Evolutionary conservation across 2,329 filamentous ascomycete genomes (phyloP).

Genomic region (Aspergillus fischeri): DNA sequence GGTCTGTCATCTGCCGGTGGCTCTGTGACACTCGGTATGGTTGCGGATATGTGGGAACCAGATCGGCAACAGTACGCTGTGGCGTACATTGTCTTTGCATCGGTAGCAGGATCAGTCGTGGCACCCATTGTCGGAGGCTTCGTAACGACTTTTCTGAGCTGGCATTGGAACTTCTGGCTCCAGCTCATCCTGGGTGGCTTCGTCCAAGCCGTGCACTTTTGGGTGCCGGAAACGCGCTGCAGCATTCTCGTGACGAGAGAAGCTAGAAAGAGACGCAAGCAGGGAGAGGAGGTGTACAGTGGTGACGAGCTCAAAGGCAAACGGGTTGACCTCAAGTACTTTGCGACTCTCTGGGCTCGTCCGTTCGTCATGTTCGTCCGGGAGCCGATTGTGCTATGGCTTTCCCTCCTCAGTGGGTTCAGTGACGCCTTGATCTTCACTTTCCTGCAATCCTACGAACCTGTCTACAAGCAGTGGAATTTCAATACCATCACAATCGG

Average conservation of each 20-base stretch:
- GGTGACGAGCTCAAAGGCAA: slow-evolving; percentile 50
- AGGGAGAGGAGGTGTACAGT: slow-evolving; percentile 60
- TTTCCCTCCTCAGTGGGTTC: slow-evolving; percentile 69
- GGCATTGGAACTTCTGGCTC: slow-evolving; percentile 63
- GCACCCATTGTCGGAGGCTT: slow-evolving; percentile 54
- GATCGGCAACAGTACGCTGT: slow-evolving; percentile 71
- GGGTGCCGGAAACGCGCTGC: slow-evolving; percentile 60
- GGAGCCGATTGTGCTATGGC: slow-evolving; percentile 67
- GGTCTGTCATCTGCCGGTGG: slow-evolving; percentile 68
- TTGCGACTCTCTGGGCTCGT: slow-evolving; percentile 51
- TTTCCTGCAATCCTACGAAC: slow-evolving; percentile 66
- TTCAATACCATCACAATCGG: slow-evolving; percentile 18
- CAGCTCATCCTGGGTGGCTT: slow-evolving; percentile 55
- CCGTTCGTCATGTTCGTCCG: slow-evolving; percentile 71
- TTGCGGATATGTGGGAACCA: slow-evolving; percentile 68
- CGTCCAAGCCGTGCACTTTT: slow-evolving; percentile 48
- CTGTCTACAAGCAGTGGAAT: slow-evolving; percentile 46
- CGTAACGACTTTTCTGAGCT: slow-evolving; percentile 49
- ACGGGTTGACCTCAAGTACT: slow-evolving; percentile 45
- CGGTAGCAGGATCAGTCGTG: slow-evolving; percentile 67
- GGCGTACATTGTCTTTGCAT: slow-evolving; percentile 72
- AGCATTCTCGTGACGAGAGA: slow-evolving; percentile 56
- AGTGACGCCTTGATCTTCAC: slow-evolving; percentile 73
- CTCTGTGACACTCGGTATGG: slow-evolving; percentile 70
- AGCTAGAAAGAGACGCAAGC: slow-evolving; percentile 52